phyloP scores from a whole-genome alignment of 352 stramenopile genomes.

The Phytophthora hybrid region DNA sequence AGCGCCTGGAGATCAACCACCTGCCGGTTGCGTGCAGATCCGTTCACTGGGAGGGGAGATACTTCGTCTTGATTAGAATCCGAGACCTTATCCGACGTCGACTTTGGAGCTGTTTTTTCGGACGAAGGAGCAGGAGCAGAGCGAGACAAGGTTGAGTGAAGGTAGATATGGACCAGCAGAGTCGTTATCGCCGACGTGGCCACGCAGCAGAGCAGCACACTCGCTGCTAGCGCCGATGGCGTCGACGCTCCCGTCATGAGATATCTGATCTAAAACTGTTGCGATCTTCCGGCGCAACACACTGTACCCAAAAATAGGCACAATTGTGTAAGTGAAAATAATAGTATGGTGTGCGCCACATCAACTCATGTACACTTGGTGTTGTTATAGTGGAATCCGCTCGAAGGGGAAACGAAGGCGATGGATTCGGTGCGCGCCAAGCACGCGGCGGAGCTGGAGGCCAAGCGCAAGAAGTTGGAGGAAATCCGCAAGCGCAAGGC shows the following conservation, averaged over 20 bases:
- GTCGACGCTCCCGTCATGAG: slow-evolving; percentile 5
- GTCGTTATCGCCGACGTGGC: slow-evolving; percentile 50
- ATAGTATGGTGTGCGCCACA: slow-evolving; percentile 4
- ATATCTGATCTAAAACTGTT: background rate
- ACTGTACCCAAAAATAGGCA: background rate
- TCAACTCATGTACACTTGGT: background rate
- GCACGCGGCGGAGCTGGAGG: slow-evolving; percentile 87
- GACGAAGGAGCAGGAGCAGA: background rate
- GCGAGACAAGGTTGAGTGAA: slow-evolving; percentile 21
- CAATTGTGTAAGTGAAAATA: background rate
- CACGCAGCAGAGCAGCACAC: slow-evolving; percentile 56
- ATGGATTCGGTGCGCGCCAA: slow-evolving; percentile 84
- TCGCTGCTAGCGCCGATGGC: slow-evolving; percentile 25
- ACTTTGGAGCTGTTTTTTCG: slow-evolving; percentile 10
- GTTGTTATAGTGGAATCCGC: slow-evolving; percentile 2
- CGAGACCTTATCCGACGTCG: background rate
- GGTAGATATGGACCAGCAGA: slow-evolving; percentile 51
- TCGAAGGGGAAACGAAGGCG: slow-evolving; percentile 16
- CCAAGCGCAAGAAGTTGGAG: slow-evolving; percentile 91
- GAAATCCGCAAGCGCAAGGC: slow-evolving; percentile 90
- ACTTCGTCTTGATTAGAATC: slow-evolving; percentile 5
- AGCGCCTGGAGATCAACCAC: slow-evolving; percentile 42
- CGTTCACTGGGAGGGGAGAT: slow-evolving; percentile 1
- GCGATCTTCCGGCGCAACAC: slow-evolving; percentile 15
- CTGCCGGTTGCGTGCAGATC: background rate